A percentile compares a stretch with the other conserved stretches of the same genome.
Conservation (phyloP, 2,329 filamentous ascomycete species). For the Calonectria honghensis region DNA sequence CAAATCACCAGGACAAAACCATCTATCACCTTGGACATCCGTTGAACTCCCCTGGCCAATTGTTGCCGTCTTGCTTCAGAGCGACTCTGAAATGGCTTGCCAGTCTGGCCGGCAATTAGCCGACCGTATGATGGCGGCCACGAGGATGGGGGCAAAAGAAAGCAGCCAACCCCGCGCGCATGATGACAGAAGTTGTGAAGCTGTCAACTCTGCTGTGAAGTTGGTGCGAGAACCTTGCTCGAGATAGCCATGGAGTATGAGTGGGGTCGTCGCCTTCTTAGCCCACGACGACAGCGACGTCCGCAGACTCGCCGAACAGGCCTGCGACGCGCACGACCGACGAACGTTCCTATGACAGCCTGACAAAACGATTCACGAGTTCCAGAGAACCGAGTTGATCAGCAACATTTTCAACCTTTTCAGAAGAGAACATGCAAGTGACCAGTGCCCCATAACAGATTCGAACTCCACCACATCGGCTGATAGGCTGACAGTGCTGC, state of each 20-base stretch:
- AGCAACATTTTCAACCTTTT: not conserved
- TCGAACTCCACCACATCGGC: too few species aligned
- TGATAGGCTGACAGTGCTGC: not conserved
- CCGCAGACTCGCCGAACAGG: too few species aligned
- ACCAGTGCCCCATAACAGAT: too few species aligned
- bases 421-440: constrained; percentile 2
- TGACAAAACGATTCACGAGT: constrained; percentile 1
- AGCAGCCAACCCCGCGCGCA: not conserved
- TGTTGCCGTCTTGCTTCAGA: not conserved
- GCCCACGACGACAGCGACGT: too few species aligned
- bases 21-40: not conserved
- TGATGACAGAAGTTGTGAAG: not conserved
- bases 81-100: not conserved
- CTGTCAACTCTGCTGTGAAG: not conserved
- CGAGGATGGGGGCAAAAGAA: not conserved
- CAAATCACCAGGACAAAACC: not conserved
- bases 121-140: not conserved
- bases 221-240: not conserved
- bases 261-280: not conserved
- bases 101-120: constrained; percentile 3
- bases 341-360: constrained; percentile 1
- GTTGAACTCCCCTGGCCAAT: too few species aligned
- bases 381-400: constrained; percentile 10
- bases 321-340: constrained; percentile 6
- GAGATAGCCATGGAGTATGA: not conserved